Conservation (phyloP, 441 rosid species). For the Croton setiger region DNA sequence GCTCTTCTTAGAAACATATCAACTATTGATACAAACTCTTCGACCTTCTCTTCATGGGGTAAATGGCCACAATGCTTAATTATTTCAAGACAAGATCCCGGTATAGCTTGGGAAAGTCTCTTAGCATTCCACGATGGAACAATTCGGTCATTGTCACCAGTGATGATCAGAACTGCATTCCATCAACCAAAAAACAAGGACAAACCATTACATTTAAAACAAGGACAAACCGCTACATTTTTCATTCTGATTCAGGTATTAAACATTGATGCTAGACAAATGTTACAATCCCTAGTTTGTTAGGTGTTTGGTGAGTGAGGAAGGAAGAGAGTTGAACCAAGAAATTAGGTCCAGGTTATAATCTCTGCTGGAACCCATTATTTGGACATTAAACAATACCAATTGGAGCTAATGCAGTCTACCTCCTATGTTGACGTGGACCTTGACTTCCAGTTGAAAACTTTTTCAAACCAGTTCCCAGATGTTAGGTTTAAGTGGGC, state of each 20-base stretch:
- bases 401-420: background rate
- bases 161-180: conserved; percentile 62
- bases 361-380: background rate
- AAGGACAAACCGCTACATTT: conserved; percentile 17
- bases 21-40: conserved; percentile 66
- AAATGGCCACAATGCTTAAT: conserved; percentile 83
- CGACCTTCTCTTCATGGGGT: conserved; percentile 86
- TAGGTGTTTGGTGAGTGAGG: too few species aligned
- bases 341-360: background rate
- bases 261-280: conserved; percentile 2
- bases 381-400: background rate
- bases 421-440: background rate
- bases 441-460: background rate
- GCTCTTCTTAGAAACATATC: conserved; percentile 58
- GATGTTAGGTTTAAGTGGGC: background rate
- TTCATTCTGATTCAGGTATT: background rate
- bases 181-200: conserved; percentile 22
- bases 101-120: conserved; percentile 67
- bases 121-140: conserved; percentile 91
- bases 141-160: conserved; percentile 76
- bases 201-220: conserved; percentile 9
- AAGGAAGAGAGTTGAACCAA: background rate
- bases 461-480: background rate
- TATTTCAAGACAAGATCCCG: conserved; percentile 62
- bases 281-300: too few species aligned